A percentile compares a stretch with the other conserved stretches of the same genome.
Evolutionary conservation across 2,329 filamentous ascomycete species (phyloP).

Genomic region (Epichloe sibirici): DNA sequence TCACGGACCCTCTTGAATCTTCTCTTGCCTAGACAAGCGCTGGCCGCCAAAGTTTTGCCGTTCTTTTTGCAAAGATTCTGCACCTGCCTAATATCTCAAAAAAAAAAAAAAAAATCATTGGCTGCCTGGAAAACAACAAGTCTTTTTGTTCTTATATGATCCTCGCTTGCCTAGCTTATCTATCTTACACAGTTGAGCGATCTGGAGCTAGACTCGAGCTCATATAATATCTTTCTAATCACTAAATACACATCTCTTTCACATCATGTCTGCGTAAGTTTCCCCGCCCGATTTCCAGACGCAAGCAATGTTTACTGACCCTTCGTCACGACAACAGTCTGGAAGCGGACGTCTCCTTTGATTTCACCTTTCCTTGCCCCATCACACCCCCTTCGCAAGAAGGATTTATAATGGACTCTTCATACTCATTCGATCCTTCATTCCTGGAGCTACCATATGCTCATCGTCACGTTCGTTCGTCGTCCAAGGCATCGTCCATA

Average conservation of each 20-base stretch:
- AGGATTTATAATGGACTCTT: constrained; percentile 11
- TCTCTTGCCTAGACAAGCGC: constrained; percentile 1
- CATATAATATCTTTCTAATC: not conserved
- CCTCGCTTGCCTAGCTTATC: not conserved
- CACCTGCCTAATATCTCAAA: not conserved
- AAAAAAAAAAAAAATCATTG: not conserved
- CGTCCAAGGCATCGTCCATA: constrained; percentile 54
- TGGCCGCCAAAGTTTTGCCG: not conserved
- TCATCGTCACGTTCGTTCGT: constrained; percentile 46
- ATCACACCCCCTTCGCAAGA: constrained; percentile 15
- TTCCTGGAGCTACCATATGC: constrained; percentile 43
- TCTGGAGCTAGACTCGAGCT: constrained; percentile 12
- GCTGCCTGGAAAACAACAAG: not conserved
- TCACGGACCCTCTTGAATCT: not conserved
- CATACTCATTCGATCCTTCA: constrained; percentile 42
- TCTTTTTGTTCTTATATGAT: not conserved
- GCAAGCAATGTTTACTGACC: not conserved
- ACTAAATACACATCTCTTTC: not conserved
- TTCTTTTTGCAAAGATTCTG: not conserved
- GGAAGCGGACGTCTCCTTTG: constrained; percentile 49
- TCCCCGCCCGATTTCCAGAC: too few relatives aligned
- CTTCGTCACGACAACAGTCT: constrained; percentile 30
- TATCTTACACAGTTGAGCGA: not conserved
- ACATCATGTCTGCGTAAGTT: constrained; percentile 8
- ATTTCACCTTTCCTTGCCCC: constrained; percentile 41